Evolutionary conservation across 768 basidiomycete species (phyloP).

Genomic region (Suillus paluster): DNA sequence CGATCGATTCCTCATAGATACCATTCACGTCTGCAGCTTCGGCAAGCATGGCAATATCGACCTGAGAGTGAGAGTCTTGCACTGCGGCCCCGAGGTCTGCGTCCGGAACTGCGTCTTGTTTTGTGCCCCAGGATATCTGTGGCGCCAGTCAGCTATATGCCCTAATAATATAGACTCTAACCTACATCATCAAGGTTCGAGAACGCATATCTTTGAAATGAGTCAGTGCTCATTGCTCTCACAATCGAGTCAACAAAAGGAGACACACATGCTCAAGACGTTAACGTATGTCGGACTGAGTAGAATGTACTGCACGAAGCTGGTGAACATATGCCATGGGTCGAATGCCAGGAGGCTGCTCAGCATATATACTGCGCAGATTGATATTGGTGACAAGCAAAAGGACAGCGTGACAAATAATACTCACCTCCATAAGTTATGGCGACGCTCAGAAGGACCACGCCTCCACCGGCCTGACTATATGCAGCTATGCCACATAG

Average conservation of each 20-base stretch:
- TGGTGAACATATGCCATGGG: conserved; percentile 96
- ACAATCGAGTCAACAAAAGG: neutral
- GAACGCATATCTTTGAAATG: conserved; percentile 71
- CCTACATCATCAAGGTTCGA: conserved; percentile 82
- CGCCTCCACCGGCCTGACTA: conserved; percentile 61
- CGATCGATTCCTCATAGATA: conserved; percentile 83
- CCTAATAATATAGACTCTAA: conserved; percentile 13
- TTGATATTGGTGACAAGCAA: conserved; percentile 9
- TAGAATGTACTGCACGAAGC: conserved; percentile 86
- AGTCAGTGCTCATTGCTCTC: conserved; percentile 29
- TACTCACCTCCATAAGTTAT: conserved; percentile 79
- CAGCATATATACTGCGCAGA: conserved; percentile 66
- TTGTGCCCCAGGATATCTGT: conserved; percentile 96
- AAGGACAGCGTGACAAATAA: neutral
- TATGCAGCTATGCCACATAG: conserved; percentile 78
- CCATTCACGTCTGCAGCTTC: conserved; percentile 82
- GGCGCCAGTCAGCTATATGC: conserved; percentile 4
- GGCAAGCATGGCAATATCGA: conserved; percentile 86
- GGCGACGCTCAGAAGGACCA: conserved; percentile 86
- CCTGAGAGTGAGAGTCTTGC: conserved; percentile 79
- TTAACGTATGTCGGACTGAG: conserved; percentile 84
- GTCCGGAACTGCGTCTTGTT: conserved; percentile 76
- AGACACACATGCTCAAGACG: conserved; percentile 71
- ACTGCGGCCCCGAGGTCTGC: conserved; percentile 84
- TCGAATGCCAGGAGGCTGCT: conserved; percentile 86